Conservation (phyloP, 2,329 filamentous ascomycete genomes). For the Nannizziopsis arthrosporioides region DNA sequence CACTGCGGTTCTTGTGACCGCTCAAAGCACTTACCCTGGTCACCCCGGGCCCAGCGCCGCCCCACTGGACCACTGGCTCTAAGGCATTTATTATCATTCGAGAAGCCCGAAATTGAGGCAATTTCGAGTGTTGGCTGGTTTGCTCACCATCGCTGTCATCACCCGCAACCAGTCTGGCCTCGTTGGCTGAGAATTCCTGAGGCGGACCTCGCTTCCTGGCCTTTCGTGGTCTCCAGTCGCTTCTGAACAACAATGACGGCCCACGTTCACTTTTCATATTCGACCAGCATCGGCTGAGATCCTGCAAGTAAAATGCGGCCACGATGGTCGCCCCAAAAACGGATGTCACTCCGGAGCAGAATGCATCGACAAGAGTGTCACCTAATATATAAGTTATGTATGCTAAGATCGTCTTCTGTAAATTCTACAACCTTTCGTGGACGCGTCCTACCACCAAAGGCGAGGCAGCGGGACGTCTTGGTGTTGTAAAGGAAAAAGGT, state of each 20-base stretch:
- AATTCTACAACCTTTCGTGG: background rate
- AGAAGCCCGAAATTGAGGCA: background rate
- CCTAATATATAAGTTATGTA: background rate
- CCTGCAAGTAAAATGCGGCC: conserved; percentile 10
- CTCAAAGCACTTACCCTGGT: too few species aligned
- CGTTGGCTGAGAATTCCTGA: background rate
- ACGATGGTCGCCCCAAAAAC: conserved; percentile 1
- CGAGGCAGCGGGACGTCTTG: background rate
- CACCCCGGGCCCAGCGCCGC: background rate
- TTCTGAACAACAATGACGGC: background rate
- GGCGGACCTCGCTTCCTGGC: background rate
- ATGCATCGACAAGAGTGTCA: conserved; percentile 1
- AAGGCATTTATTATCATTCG: background rate
- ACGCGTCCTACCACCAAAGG: background rate
- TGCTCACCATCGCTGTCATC: background rate
- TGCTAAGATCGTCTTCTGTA: background rate
- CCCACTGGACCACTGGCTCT: background rate
- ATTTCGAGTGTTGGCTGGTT: background rate
- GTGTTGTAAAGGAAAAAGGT: background rate
- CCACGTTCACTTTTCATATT: conserved; percentile 9
- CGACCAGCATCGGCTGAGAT: conserved; percentile 3
- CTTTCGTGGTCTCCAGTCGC: background rate
- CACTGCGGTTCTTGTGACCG: too few species aligned
- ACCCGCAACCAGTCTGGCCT: background rate
- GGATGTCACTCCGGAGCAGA: conserved; percentile 1